Percentiles rank a stretch among this genome's conserved stretches.
Conservation (phyloP, 768 basidiomycete genomes). For the Naganishia onofrii region DNA sequence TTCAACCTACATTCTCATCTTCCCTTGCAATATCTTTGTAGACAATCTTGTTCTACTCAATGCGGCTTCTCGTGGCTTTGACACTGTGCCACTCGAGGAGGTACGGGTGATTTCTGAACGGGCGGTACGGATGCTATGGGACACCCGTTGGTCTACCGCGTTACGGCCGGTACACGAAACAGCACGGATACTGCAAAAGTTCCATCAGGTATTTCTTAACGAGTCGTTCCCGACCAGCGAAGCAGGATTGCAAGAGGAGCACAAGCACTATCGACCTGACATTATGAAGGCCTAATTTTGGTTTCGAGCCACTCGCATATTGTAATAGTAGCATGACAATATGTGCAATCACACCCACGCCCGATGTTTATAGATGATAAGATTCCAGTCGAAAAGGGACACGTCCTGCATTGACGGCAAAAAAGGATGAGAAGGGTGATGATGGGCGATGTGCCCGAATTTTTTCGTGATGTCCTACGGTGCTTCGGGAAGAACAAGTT, state of each 20-base stretch:
- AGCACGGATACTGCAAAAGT: background rate
- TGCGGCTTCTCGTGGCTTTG: conserved; percentile 1
- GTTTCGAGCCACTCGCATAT: background rate
- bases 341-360: no score
- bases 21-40: conserved; percentile 14
- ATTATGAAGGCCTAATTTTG: background rate
- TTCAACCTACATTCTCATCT: conserved; percentile 3
- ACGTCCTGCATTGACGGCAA: no score
- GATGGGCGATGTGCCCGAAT: no score
- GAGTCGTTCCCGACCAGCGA: background rate
- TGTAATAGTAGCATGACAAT: background rate
- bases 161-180: conserved; percentile 9
- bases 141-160: background rate
- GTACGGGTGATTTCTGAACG: conserved; percentile 2
- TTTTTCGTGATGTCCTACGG: no score
- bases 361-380: no score
- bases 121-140: conserved; percentile 2
- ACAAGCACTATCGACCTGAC: background rate
- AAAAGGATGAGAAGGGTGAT: no score
- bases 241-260: background rate
- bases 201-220: background rate
- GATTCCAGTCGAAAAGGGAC: no score
- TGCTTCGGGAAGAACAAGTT: no score
- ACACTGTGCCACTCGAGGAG: background rate
- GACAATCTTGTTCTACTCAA: conserved; percentile 6